These are phyloP conservation scores for Isabelozyma gotoi DNA, from an alignment of 805 yeast species.

Conservation along the genomic window DNA sequence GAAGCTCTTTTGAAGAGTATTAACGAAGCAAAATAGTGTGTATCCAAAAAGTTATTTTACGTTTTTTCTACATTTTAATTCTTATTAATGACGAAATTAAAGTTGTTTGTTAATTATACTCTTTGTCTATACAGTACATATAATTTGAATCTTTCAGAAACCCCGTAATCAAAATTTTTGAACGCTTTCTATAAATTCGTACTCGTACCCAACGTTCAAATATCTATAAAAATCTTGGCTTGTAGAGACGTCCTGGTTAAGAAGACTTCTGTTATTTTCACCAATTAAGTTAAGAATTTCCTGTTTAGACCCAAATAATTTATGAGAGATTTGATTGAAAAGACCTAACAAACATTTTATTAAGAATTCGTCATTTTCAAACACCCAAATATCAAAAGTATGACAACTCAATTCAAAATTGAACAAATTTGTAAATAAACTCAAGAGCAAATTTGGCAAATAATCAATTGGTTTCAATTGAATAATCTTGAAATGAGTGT, in stretches of 20 bases:
- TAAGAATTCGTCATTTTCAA: slow-evolving; percentile 58
- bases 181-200: slow-evolving; percentile 42
- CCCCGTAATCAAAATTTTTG: background rate
- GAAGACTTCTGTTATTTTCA: slow-evolving; percentile 4
- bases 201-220: slow-evolving; percentile 50
- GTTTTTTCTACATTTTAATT: background rate
- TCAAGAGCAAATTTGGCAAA: slow-evolving; percentile 39
- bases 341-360: slow-evolving; percentile 55
- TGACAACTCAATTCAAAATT: slow-evolving; percentile 47
- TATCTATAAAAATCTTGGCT: slow-evolving; percentile 19
- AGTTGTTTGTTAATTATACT: too few relatives aligned
- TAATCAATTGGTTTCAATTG: slow-evolving; percentile 43
- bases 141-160: too few relatives aligned
- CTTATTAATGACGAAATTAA: background rate
- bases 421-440: slow-evolving; percentile 46
- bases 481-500: slow-evolving; percentile 48
- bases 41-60: background rate
- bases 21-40: slow-evolving; percentile 23
- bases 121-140: background rate
- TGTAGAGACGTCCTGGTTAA: background rate
- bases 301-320: slow-evolving; percentile 48
- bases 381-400: slow-evolving; percentile 57
- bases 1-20: slow-evolving; percentile 42
- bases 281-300: slow-evolving; percentile 44
- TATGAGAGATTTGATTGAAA: slow-evolving; percentile 44